phyloP scores from a whole-genome alignment of 2,329 filamentous ascomycete species.

The Neoascochyta sp. region DNA sequence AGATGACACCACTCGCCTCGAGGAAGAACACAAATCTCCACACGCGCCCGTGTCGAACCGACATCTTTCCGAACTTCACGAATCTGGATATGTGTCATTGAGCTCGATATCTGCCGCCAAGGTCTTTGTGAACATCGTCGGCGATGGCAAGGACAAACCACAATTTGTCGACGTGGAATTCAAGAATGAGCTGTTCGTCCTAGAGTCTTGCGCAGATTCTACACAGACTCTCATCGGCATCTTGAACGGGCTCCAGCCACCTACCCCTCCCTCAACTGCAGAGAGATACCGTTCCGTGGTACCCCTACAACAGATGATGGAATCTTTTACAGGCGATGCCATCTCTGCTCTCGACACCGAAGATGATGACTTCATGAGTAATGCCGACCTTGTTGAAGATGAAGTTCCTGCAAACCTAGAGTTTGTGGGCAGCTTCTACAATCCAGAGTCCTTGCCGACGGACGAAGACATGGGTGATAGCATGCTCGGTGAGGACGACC shows the following conservation, averaged over 20 bases:
- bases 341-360: constrained; percentile 62
- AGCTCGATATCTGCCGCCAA: constrained; percentile 83
- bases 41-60: constrained; percentile 26
- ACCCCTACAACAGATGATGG: constrained; percentile 81
- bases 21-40: constrained; percentile 14
- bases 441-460: constrained; percentile 40
- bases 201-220: constrained; percentile 96
- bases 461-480: constrained; percentile 43
- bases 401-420: constrained; percentile 40
- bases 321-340: constrained; percentile 84
- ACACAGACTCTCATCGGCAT: constrained; percentile 85
- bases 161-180: constrained; percentile 76
- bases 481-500: constrained; percentile 41
- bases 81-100: constrained; percentile 77
- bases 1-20: constrained; percentile 61
- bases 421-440: constrained; percentile 57
- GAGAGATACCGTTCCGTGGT: constrained; percentile 85
- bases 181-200: constrained; percentile 77
- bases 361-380: constrained; percentile 37
- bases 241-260: constrained; percentile 75
- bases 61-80: constrained; percentile 51
- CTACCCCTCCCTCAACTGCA: constrained; percentile 74
- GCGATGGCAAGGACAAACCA: constrained; percentile 54
- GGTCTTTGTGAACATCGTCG: constrained; percentile 59
- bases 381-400: constrained; percentile 39